phyloP scores from a whole-genome alignment of 2,329 filamentous ascomycete genomes.

The Fusarium camptoceras region DNA sequence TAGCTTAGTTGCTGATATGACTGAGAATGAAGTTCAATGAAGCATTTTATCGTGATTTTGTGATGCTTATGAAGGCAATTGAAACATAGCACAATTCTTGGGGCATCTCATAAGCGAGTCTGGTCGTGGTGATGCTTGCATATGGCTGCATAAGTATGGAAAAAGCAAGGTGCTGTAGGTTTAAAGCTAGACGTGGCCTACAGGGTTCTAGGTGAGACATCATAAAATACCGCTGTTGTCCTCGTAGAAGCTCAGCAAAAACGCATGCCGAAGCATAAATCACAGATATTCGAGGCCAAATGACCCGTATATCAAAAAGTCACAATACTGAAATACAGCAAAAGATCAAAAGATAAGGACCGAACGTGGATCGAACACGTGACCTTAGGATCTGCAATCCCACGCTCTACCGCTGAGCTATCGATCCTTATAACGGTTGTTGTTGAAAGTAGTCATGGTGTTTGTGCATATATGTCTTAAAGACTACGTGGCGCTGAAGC shows the following conservation, averaged over 20 bases:
- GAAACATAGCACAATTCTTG: not conserved
- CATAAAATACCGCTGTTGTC: not conserved
- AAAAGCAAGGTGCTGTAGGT: not conserved
- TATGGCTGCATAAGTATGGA: not conserved
- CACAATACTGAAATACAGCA: not conserved
- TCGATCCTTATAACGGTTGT: slow-evolving; percentile 17
- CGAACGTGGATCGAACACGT: slow-evolving; percentile 43
- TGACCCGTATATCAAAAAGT: not conserved
- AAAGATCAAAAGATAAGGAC: slow-evolving; percentile 24
- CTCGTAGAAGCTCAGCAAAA: not conserved
- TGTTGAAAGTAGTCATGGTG: not conserved
- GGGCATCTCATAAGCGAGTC: not conserved
- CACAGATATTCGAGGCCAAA: no score
- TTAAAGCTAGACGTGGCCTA: not conserved
- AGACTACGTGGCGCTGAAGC: slow-evolving; percentile 12
- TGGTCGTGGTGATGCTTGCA: not conserved
- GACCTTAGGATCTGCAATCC: slow-evolving; percentile 41
- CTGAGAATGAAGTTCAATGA: no score
- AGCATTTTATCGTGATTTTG: not conserved
- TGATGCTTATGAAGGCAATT: not conserved
- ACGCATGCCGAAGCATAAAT: not conserved
- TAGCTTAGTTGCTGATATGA: not conserved
- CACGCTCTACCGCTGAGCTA: slow-evolving; percentile 42
- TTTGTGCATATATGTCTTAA: not conserved
- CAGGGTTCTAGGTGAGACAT: not conserved